Evolutionary conservation across 164 flowering plant genomes (phyloP), one percentile per base, ranked within the genome.

Genomic region (Piper betle): DNA sequence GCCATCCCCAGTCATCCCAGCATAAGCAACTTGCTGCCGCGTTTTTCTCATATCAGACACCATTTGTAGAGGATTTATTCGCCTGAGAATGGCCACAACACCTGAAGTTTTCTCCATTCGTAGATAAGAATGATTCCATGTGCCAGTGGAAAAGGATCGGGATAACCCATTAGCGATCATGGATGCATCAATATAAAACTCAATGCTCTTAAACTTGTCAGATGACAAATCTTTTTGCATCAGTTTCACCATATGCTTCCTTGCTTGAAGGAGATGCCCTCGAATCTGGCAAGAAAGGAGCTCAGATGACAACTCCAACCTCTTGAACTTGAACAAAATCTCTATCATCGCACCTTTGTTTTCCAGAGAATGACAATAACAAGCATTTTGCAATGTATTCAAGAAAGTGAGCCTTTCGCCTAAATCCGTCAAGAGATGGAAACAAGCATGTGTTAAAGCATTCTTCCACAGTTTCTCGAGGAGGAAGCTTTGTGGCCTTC

Each of bases 71-170:
- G 98, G 87, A 73, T 93, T 93, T 65, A 91, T 75, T 65, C 94
- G 74, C 52, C 94, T 79, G 37, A 90, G 81, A 18, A 74, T 83
- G 38, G 96, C 94, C 48, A 93, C 92, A 1, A 90, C 85, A 55
- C 97, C 94, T 55, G 88, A 73, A 37, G 74, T 63, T 66, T 86
- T 81, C 65, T 93, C 98, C 66, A 64, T 72, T 55, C 59, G 70
- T 59, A 81, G 84, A 67, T 67, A 87, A 56, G 94, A 81, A 70
- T 90, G 97, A 0, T 77, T 70, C 98, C 98, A 93, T 15, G 78
- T 78, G 37, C 98, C 98, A 54, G 97, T 93, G 15, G 98, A 90
- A 68, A 90, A 93, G 37, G 98, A 96, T 75, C 96, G 79, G 8
- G 80, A 67, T 37, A 93, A 83, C 37, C 98, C 97, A 80, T 93